A percentile compares a stretch with the other conserved stretches of the same genome.
phyloP scores from a whole-genome alignment of 164 flowering plant genomes.

The Vitis cinerea region DNA sequence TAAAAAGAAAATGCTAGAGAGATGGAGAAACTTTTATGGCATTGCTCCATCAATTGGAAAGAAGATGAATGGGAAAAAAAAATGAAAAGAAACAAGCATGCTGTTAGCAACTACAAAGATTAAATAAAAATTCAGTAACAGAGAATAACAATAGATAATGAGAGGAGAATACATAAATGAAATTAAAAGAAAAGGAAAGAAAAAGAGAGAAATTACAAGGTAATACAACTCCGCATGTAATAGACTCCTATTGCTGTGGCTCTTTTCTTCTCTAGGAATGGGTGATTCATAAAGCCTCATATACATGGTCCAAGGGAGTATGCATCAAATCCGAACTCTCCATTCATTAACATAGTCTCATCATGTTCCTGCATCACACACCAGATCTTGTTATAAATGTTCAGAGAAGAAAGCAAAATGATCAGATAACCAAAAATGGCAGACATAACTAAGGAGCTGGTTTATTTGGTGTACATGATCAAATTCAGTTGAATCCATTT shows the following conservation, averaged over 20 bases:
- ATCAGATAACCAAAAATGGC: neutral
- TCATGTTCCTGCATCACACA: slow-evolving; percentile 41
- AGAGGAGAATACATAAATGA: neutral
- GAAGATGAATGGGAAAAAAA: slow-evolving; percentile 3
- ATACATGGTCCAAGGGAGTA: slow-evolving; percentile 33
- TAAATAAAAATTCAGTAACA: slow-evolving; percentile 1
- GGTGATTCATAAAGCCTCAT: slow-evolving; percentile 2
- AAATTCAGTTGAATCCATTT: neutral
- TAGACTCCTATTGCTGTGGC: neutral
- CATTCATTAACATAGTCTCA: slow-evolving; percentile 23
- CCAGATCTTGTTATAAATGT: neutral
- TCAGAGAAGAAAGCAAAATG: neutral
- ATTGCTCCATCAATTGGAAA: neutral
- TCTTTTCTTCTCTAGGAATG: neutral
- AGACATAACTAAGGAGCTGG: neutral
- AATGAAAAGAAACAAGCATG: neutral
- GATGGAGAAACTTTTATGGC: neutral
- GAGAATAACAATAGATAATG: neutral
- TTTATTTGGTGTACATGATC: too few relatives aligned
- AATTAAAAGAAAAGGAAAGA: neutral
- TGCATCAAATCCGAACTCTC: slow-evolving; percentile 43
- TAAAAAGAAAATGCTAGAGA: too few relatives aligned
- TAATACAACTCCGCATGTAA: slow-evolving; percentile 12
- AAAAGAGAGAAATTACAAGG: slow-evolving; percentile 3
- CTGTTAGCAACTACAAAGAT: slow-evolving; percentile 1